phyloP scores from a whole-genome alignment of 2,329 filamentous ascomycete genomes.

The Amauroascus verrucosus region DNA sequence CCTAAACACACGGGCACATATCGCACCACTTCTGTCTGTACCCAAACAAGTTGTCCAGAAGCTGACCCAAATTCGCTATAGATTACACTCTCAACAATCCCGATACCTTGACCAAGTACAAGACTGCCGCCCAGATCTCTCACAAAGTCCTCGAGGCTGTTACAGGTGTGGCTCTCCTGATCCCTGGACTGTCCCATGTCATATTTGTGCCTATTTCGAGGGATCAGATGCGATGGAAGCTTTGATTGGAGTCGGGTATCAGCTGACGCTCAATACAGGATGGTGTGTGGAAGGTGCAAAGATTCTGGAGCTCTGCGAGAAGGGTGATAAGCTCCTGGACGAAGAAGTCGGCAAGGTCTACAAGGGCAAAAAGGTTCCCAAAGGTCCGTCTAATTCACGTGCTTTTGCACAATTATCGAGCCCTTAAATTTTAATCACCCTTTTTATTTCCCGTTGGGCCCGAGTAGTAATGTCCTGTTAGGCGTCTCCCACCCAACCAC shows the following conservation, averaged over 20 bases:
- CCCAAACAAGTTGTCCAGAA: background rate
- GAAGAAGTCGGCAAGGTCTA: slow-evolving; percentile 94
- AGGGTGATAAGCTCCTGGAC: slow-evolving; percentile 88
- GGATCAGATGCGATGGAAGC: background rate
- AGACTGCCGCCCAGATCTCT: slow-evolving; percentile 88
- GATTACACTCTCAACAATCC: slow-evolving; percentile 86
- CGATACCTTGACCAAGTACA: slow-evolving; percentile 97
- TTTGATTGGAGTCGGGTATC: background rate
- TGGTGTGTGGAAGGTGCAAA: slow-evolving; percentile 75
- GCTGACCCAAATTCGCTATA: slow-evolving; percentile 29
- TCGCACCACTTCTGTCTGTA: background rate
- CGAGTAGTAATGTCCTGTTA: slow-evolving; percentile 27
- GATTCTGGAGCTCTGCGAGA: slow-evolving; percentile 87
- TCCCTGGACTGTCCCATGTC: background rate
- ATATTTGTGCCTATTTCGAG: background rate
- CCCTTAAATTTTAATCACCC: background rate
- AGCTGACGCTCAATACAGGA: slow-evolving; percentile 34
- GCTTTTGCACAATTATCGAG: background rate
- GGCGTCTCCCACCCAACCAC: slow-evolving; percentile 91
- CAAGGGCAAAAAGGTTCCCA: slow-evolving; percentile 92
- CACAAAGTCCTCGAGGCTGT: slow-evolving; percentile 91
- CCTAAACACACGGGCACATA: too few species aligned
- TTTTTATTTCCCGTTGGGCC: background rate
- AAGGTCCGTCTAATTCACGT: slow-evolving; percentile 52
- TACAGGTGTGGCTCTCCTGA: slow-evolving; percentile 37